Conservation (phyloP, 257 asterid species). For the Oldenlandia corymbosa region DNA sequence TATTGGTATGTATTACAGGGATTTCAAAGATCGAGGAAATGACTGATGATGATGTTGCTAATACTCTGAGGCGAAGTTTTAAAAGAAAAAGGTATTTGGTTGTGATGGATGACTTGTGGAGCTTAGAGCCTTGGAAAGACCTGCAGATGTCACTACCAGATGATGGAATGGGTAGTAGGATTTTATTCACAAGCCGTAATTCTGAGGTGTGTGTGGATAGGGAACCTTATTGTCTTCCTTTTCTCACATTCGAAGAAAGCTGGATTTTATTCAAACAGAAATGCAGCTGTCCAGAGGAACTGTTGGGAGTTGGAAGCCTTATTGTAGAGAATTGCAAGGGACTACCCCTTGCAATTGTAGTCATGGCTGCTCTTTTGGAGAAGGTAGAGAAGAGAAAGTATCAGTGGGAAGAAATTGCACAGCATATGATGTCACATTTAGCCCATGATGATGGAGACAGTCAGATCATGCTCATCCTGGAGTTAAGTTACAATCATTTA, state of each 20-base stretch:
- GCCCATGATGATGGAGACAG: background rate
- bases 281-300: too few relatives aligned
- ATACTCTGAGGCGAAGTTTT: background rate
- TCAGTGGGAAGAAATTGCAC: background rate
- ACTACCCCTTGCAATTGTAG: constrained; percentile 3
- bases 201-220: too few relatives aligned
- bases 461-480: constrained; percentile 1
- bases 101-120: background rate
- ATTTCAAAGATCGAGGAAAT: background rate
- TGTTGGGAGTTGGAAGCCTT: too few relatives aligned
- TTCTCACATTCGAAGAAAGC: too few relatives aligned
- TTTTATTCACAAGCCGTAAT: constrained; percentile 11
- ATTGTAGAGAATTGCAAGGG: too few relatives aligned
- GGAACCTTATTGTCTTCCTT: too few relatives aligned
- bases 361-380: background rate
- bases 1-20: background rate
- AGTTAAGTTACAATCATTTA: background rate
- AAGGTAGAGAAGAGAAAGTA: too few relatives aligned
- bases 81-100: background rate
- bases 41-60: background rate
- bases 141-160: too few relatives aligned
- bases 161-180: background rate
- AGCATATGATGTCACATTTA: background rate
- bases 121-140: too few relatives aligned
- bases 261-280: too few relatives aligned